phyloP scores from a whole-genome alignment of 169 alveolate genomes.

The Theileria sp. region DNA sequence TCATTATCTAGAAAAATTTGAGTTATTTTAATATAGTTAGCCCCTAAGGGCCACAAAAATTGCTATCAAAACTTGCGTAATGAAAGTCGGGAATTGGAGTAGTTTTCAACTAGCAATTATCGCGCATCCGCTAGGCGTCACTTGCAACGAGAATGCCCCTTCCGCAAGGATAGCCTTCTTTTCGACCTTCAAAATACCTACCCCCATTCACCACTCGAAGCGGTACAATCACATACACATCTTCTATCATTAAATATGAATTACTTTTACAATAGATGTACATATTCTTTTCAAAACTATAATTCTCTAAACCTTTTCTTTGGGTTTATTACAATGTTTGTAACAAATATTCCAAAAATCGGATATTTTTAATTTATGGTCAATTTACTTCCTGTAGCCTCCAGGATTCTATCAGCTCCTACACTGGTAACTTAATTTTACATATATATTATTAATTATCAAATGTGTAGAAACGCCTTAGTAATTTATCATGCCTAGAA shows the following conservation, averaged over 20 bases:
- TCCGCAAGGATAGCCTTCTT: constrained; percentile 89
- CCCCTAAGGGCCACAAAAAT: constrained; percentile 91
- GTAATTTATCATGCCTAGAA: constrained; percentile 50
- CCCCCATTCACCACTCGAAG: constrained; percentile 4
- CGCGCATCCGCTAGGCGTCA: constrained; percentile 99
- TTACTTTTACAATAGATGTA: neutral
- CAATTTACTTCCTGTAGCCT: constrained; percentile 29
- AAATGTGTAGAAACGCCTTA: constrained; percentile 56
- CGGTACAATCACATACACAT: constrained; percentile 2
- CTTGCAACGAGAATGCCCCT: constrained; percentile 98
- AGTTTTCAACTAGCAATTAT: constrained; percentile 98
- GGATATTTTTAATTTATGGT: constrained; percentile 16
- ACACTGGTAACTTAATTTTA: constrained; percentile 22
- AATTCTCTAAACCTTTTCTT: neutral
- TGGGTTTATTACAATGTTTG: neutral
- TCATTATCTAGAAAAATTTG: neutral
- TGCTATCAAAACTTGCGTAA: constrained; percentile 90
- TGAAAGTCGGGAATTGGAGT: constrained; percentile 94
- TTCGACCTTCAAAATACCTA: neutral
- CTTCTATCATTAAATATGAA: neutral
- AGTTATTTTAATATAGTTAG: constrained; percentile 26
- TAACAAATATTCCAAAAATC: neutral
- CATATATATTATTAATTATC: neutral
- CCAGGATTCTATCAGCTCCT: constrained; percentile 45
- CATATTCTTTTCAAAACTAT: neutral